Conservation (phyloP, 495 filamentous ascomycete genomes). For the Hyaloscypha hepaticicola region DNA sequence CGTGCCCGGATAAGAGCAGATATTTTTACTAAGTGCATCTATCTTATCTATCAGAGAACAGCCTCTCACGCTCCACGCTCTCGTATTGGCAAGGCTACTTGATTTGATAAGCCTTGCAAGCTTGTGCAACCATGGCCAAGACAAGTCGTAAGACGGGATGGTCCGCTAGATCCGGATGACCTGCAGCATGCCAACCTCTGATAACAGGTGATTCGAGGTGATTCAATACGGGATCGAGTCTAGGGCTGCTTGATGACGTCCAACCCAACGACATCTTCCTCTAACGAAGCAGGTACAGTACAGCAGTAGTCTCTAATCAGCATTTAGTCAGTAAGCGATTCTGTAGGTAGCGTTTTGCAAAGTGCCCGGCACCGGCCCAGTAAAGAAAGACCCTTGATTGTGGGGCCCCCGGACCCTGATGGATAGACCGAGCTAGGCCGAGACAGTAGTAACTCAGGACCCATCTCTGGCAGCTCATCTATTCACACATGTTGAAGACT, state of each 20-base stretch:
- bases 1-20: too few species aligned
- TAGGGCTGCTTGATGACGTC: slow-evolving; percentile 8
- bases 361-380: too few species aligned
- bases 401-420: too few species aligned
- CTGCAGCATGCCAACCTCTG: slow-evolving; percentile 8
- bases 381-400: too few species aligned
- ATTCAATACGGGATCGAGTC: background rate
- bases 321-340: too few species aligned
- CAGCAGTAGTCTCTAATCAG: background rate
- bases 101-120: background rate
- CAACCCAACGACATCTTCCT: background rate
- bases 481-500: background rate
- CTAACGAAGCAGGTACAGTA: slow-evolving; percentile 1
- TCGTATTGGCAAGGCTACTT: background rate
- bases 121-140: background rate
- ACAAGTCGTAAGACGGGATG: background rate
- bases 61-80: too few species aligned
- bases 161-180: slow-evolving; percentile 1
- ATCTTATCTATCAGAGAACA: too few species aligned
- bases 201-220: background rate
- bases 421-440: background rate
- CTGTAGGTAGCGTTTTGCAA: too few species aligned
- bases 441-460: background rate
- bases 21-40: too few species aligned
- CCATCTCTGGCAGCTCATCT: background rate